Evolutionary conservation across 768 basidiomycete species (phyloP).

Genomic region (Tulasnella sp.): DNA sequence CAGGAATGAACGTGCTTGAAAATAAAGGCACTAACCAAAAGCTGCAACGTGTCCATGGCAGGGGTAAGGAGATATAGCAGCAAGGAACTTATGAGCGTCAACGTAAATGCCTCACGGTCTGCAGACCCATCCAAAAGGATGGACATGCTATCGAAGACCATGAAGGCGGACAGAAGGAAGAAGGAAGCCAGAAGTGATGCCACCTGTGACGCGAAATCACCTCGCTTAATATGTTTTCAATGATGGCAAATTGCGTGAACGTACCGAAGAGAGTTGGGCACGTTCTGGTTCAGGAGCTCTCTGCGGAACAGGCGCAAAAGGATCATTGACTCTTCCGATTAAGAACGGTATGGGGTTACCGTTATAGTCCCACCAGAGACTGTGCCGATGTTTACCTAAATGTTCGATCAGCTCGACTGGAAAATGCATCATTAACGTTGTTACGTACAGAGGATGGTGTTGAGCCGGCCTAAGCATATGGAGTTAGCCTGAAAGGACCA

Average conservation of each 20-base stretch:
- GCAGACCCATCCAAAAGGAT: neutral
- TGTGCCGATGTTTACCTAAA: neutral
- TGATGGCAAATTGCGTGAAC: neutral
- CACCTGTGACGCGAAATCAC: neutral
- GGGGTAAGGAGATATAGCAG: neutral
- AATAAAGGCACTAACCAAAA: neutral
- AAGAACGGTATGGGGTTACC: neutral
- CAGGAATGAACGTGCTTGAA: neutral
- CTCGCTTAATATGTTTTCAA: neutral
- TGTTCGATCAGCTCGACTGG: neutral
- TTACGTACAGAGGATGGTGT: neutral
- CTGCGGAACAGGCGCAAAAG: neutral
- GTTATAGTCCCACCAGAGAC: neutral
- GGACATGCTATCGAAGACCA: neutral
- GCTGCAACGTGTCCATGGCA: neutral
- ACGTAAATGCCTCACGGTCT: neutral
- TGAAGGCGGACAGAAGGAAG: neutral
- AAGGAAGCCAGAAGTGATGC: neutral
- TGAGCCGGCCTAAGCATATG: neutral
- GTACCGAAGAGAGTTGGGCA: neutral
- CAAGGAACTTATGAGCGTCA: neutral
- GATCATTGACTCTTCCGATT: neutral
- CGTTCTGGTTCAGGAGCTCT: neutral
- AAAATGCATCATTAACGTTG: neutral
- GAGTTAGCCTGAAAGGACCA: neutral